Percentiles rank a stretch among this genome's conserved stretches.
Evolutionary conservation across 176 grass and related monocot genomes (phyloP).

Genomic region (Themeda triandra): DNA sequence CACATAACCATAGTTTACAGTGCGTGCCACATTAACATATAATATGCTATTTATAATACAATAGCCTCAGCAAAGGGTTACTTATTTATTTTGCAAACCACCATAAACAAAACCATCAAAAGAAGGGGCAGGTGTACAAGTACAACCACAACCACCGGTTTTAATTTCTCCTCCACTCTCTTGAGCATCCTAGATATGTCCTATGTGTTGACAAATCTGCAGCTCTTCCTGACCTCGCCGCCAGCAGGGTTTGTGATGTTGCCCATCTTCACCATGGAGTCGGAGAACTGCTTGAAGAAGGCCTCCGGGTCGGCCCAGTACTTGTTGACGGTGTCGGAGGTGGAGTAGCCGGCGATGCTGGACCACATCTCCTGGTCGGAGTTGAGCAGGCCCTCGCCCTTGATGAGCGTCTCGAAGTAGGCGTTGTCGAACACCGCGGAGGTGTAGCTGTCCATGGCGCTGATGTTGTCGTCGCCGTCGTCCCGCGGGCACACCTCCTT

Average conservation of each 20-base stretch:
- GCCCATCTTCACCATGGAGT: constrained; percentile 99
- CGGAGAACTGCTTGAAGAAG: constrained; percentile 92
- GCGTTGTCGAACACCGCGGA: constrained; percentile 76
- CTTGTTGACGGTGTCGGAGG: constrained; percentile 65
- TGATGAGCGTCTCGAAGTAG: constrained; percentile 62
- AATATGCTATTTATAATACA: constrained; percentile 1
- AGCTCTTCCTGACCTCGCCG: constrained; percentile 90
- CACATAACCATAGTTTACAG: neutral
- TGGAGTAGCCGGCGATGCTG: constrained; percentile 52
- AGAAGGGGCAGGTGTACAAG: constrained; percentile 2
- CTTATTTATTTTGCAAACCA: constrained; percentile 34
- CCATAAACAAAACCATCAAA: constrained; percentile 4
- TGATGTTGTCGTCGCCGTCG: constrained; percentile 71
- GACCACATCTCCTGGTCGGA: constrained; percentile 99
- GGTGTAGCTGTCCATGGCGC: constrained; percentile 67
- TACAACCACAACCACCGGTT: neutral
- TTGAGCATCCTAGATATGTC: neutral
- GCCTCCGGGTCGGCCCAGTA: constrained; percentile 68
- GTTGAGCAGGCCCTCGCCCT: constrained; percentile 83
- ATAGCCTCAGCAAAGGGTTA: constrained; percentile 23
- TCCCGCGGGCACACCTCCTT: constrained; percentile 68
- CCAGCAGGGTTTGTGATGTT: constrained; percentile 85
- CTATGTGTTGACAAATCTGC: constrained; percentile 93
- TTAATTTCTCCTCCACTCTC: neutral
- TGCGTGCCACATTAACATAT: neutral